These are phyloP conservation scores for Candida orba DNA, from an alignment of 805 yeast genomes.

Conservation along the genomic window DNA sequence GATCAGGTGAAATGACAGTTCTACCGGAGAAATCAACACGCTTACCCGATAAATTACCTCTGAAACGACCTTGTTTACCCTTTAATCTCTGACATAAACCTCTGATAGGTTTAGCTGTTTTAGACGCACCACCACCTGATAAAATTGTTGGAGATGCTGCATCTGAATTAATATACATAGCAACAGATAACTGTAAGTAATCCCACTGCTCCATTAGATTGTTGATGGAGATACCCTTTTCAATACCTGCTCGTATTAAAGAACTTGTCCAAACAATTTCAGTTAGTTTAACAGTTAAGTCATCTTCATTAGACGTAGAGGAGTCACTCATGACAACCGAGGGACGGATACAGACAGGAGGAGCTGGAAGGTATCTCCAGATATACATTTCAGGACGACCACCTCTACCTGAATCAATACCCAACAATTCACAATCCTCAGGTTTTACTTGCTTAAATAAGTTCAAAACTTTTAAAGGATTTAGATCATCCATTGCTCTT, in stretches of 20 bases:
- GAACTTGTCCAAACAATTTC: conserved; percentile 98
- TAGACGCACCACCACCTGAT: conserved; percentile 54
- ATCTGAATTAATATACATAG: conserved; percentile 96
- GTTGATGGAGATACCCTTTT: conserved; percentile 88
- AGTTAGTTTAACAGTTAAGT: conserved; percentile 88
- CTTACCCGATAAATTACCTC: conserved; percentile 97
- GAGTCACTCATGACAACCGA: conserved; percentile 89
- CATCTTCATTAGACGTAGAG: conserved; percentile 93
- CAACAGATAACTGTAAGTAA: conserved; percentile 87
- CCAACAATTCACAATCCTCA: conserved; percentile 85
- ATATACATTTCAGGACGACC: conserved; percentile 95
- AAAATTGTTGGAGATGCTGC: conserved; percentile 74
- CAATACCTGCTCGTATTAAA: conserved; percentile 87
- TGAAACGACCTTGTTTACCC: conserved; percentile 97
- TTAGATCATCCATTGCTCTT: conserved; percentile 86
- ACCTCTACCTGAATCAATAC: conserved; percentile 78
- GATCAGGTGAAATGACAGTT: conserved; percentile 98
- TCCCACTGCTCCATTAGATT: conserved; percentile 99
- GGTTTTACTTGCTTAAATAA: conserved; percentile 82
- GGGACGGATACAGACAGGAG: conserved; percentile 98
- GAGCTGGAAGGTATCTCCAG: conserved; percentile 97
- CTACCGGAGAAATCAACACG: conserved; percentile 98
- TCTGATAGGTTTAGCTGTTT: conserved; percentile 68
- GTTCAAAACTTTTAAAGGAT: conserved; percentile 83
- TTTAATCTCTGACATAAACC: conserved; percentile 96